Base-by-base conservation (phyloP, 1,139 yeast species). In the Tardiomyces digboiensis region DNA sequence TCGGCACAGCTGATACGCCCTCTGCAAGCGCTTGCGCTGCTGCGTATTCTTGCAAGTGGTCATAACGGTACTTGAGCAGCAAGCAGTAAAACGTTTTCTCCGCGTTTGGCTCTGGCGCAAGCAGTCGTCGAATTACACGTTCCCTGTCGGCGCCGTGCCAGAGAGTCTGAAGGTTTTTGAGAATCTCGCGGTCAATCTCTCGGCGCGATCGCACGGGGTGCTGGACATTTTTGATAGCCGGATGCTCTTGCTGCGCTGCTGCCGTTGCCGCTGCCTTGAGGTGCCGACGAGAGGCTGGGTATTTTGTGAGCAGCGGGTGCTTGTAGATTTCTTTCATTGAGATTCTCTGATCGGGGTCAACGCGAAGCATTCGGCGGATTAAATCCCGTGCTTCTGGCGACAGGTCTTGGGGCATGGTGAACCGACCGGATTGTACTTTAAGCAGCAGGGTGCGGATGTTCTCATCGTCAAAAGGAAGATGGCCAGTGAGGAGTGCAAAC, bases 51-150 rank as follows among this genome's bases (percentile, higher is more conserved):
- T 53, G 58, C 42, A 61, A 56, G 59, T 86, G 95, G 49, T 83
- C 93, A 54, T 82, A 84, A 52, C 97, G 76, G 62, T 91, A 91
- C 56, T 86, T 81, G 70, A 82, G 70, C 49, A 91, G 69, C 46
- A 93, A 67, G 49, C 87, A 82, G 64, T 91, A 93, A 55, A 91
- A 91, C 45, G 91, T 79, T 68, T 91, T 93, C 58, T 93, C 98
- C 1, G 94, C 78, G 52, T 82, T 83, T 44, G 79, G 75, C 22
- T 70, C 76, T 0, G 77, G 70, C 2, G 80, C 70, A 42, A 82
- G 55, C 39, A 91, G 69, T 47, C 79, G 75, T 7, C 75, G 64
- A 36, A 84, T 67, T 36, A 91, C 78, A 12, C 74, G 65, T 18
- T 76, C 72, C 46, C 77, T 76, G 36, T 78, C 72, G 46, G 87